phyloP scores from a whole-genome alignment of 1,284 basidiomycete genomes.

The Irpex lacteus region DNA sequence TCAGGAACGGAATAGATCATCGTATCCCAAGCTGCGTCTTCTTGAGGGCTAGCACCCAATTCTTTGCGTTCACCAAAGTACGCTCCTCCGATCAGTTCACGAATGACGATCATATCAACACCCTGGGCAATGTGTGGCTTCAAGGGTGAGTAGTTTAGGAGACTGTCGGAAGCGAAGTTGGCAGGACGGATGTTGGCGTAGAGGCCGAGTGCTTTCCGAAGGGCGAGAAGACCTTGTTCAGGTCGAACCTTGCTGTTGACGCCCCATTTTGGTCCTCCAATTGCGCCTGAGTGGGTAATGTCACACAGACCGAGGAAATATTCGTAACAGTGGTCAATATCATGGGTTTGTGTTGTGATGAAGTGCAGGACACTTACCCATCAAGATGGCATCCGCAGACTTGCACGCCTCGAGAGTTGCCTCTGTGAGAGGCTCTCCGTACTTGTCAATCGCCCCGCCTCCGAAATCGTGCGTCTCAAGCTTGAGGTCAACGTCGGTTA shows the following conservation, averaged over 20 bases:
- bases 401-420: conserved; percentile 86
- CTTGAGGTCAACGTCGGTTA: conserved; percentile 66
- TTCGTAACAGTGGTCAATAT: neutral
- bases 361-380: conserved; percentile 54
- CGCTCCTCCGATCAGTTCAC: conserved; percentile 90
- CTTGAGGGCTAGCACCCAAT: conserved; percentile 61
- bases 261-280: conserved; percentile 99
- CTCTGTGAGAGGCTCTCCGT: conserved; percentile 82
- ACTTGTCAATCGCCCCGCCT: conserved; percentile 88
- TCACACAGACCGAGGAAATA: conserved; percentile 2
- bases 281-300: conserved; percentile 61
- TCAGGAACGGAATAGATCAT: conserved; percentile 93
- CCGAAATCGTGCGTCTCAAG: conserved; percentile 86
- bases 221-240: conserved; percentile 90
- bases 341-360: neutral
- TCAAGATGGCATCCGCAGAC: conserved; percentile 87
- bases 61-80: conserved; percentile 97
- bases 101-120: conserved; percentile 90
- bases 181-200: conserved; percentile 99
- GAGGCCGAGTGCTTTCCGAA: conserved; percentile 95
- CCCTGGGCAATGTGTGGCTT: conserved; percentile 85
- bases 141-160: conserved; percentile 91
- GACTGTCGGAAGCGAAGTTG: conserved; percentile 89
- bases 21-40: conserved; percentile 81
- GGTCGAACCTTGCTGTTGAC: conserved; percentile 88